Evolutionary conservation across 1,139 yeast genomes (phyloP).

Genomic region (Hansenula sp.): DNA sequence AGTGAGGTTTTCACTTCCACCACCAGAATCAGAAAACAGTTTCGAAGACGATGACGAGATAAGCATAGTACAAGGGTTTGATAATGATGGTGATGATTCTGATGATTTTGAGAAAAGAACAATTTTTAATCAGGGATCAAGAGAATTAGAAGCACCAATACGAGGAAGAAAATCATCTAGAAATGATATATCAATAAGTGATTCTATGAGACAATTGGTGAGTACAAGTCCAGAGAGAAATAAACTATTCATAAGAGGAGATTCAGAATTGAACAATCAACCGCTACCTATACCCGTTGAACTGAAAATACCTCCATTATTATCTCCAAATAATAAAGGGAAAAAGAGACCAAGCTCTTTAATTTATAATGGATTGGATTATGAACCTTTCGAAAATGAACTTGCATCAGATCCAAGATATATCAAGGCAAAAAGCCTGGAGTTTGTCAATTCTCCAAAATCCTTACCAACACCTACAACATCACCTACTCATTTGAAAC

Average conservation of each 20-base stretch:
- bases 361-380: constrained; percentile 18
- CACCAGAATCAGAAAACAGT: constrained; percentile 4
- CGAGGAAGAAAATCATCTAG: constrained; percentile 8
- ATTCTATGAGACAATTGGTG: constrained; percentile 14
- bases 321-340: constrained; percentile 28
- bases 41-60: constrained; percentile 7
- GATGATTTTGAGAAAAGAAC: constrained; percentile 25
- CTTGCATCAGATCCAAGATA: background rate
- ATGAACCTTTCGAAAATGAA: constrained; percentile 18
- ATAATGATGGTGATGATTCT: constrained; percentile 11
- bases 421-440: background rate
- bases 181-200: constrained; percentile 6
- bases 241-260: constrained; percentile 27
- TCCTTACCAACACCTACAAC: background rate
- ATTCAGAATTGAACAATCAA: constrained; percentile 28
- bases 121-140: constrained; percentile 23
- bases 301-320: constrained; percentile 28
- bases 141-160: constrained; percentile 26
- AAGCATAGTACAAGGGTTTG: background rate
- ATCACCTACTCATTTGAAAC: background rate
- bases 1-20: constrained; percentile 26
- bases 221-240: constrained; percentile 15
- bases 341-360: constrained; percentile 20
- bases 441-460: too few relatives aligned
- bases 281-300: constrained; percentile 31